A percentile compares a stretch with the other conserved stretches of the same genome.
phyloP scores from a whole-genome alignment of 2,329 filamentous ascomycete genomes.

The Beauveria brongniartii region DNA sequence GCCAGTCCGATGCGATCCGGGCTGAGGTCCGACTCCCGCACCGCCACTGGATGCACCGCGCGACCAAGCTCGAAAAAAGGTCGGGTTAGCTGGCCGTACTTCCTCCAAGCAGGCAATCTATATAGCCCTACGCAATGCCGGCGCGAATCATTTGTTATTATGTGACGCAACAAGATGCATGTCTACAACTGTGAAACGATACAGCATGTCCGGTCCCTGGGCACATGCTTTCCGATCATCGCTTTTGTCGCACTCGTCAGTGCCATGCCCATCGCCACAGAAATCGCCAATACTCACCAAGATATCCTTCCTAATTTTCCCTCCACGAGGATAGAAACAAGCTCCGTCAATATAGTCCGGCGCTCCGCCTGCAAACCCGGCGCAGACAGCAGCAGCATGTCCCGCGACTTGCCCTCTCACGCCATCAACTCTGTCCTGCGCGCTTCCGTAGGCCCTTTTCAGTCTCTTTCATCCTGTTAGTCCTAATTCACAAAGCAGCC shows the following conservation, averaged over 20 bases:
- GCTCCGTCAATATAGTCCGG: not conserved
- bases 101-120: not conserved
- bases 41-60: not conserved
- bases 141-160: not conserved
- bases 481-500: slow-evolving; percentile 4
- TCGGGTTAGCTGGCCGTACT: not conserved
- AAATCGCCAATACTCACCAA: not conserved
- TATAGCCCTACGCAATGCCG: not conserved
- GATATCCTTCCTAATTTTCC: rapidly evolving
- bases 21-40: not conserved
- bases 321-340: not conserved
- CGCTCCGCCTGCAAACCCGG: not conserved
- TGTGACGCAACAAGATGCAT: not conserved
- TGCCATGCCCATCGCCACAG: slow-evolving; percentile 6
- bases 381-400: not conserved
- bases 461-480: not conserved
- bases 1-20: not conserved
- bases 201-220: not conserved
- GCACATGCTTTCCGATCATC: not conserved
- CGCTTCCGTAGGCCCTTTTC: not conserved
- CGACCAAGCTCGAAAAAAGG: not conserved
- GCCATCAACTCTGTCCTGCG: not conserved
- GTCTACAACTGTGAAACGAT: not conserved
- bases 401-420: not conserved
- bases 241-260: slow-evolving; percentile 3